Percentiles rank a stretch among this genome's conserved stretches.
Evolutionary conservation across 2,329 filamentous ascomycete genomes (phyloP).

Genomic region (Mariannaea sp.): DNA sequence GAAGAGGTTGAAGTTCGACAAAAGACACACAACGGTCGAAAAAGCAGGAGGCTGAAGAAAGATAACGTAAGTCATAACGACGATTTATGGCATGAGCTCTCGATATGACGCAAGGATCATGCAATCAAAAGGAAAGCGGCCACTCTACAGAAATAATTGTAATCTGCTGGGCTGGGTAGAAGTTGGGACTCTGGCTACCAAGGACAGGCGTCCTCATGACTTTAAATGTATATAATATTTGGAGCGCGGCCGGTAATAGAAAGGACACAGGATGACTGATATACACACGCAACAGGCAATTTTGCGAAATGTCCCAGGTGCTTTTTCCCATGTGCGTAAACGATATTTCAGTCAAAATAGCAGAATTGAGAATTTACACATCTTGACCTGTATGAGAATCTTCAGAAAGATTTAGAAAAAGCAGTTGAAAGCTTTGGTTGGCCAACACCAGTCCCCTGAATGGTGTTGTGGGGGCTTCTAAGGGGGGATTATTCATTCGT

Average conservation of each 20-base stretch:
- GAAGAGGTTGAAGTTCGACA: slow-evolving; percentile 6
- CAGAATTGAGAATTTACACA: too few relatives aligned
- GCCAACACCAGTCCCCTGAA: slow-evolving; percentile 1
- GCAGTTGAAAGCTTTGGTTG: slow-evolving; percentile 3
- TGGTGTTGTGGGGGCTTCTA: background rate
- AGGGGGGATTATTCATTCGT: slow-evolving; percentile 16
- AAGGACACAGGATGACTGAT: background rate
- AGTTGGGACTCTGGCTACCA: slow-evolving; percentile 2
- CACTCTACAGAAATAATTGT: slow-evolving; percentile 38
- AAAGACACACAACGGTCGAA: background rate
- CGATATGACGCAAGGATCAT: slow-evolving; percentile 24
- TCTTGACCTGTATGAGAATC: background rate
- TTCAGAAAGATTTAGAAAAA: background rate
- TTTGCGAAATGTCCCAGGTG: too few relatives aligned
- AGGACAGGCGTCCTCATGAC: slow-evolving; percentile 17
- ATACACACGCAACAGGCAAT: too few relatives aligned
- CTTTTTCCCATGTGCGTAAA: background rate
- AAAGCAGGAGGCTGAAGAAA: slow-evolving; percentile 2
- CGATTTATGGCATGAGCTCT: slow-evolving; percentile 15
- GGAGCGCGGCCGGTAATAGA: slow-evolving; percentile 10
- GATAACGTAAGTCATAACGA: slow-evolving; percentile 3
- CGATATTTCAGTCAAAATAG: background rate
- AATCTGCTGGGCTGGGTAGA: slow-evolving; percentile 30
- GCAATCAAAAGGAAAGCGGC: slow-evolving; percentile 27
- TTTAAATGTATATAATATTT: slow-evolving; percentile 20